Base-by-base conservation (phyloP, 164 flowering plant species). In the Vitis amurensis region DNA sequence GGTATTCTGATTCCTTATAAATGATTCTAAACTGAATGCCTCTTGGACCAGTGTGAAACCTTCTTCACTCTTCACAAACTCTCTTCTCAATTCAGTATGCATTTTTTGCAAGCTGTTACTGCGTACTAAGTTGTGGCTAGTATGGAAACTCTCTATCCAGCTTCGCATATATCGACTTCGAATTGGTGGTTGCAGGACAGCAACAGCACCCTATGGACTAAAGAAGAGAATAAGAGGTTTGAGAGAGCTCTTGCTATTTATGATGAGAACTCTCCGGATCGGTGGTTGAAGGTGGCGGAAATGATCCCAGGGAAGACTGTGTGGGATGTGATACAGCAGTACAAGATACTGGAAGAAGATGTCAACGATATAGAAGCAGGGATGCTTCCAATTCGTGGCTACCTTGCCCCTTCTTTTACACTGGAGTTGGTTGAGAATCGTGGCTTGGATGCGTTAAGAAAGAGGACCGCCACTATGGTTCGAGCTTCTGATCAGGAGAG, bases 221-320 rank as follows among this genome's bases (percentile, higher is more conserved):
- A 49, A 66, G 91, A 84, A 60, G 91, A 88, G 73, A 88, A 88
- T 82, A 88, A 88, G 79, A 16, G 8, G 61, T 88, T 88, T 66
- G 91, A 88, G 71, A 80, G 81, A 12, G 89, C 89, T 27, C 74
- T 88, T 3, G 91, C 91, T 0, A 55, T 84, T 2, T 73, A 63
- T 57, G 85, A 81, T 49, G 78, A 80, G 68, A 64, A 77, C 23
- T 79, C 83, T 2, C 87, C 91, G 1, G 82, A 86, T 29, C 67
- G 91, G 63, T 88, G 91, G 91, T 1, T 23, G 1, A 83, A 76
- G 51, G 76, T 88, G 13, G 91, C 91, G 0, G 80, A 74, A 7
- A 75, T 84, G 87, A 80, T 84, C 0, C 91, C 91, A 0, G 88
- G 88, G 17, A 86, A 83, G 69, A 71, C 91, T 2, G 88, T 75